Conservation (phyloP, 164 flowering plant genomes). For the Tetrastigma voinierianum region DNA sequence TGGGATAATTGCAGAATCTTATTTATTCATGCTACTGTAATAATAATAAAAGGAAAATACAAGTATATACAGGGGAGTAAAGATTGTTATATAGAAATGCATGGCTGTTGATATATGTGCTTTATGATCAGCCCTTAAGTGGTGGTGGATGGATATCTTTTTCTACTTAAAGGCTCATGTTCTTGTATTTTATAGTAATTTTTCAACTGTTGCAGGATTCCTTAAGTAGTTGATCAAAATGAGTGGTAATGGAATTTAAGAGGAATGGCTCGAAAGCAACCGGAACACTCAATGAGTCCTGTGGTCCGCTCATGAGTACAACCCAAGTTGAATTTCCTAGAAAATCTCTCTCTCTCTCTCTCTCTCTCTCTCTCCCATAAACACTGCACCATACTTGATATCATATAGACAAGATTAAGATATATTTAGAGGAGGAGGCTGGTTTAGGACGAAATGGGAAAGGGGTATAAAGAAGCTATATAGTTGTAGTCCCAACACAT, state of each 20-base stretch:
- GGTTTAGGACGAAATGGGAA: neutral
- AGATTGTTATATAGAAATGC: too few species aligned
- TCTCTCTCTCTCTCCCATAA: constrained; percentile 3
- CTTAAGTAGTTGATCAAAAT: neutral
- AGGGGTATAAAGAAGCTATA: neutral
- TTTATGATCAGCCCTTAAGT: neutral
- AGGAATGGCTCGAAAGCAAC: constrained; percentile 25
- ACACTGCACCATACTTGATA: neutral
- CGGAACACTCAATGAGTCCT: constrained; percentile 30
- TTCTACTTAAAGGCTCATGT: constrained; percentile 1
- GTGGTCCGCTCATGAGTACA: constrained; percentile 34
- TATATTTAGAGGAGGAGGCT: neutral
- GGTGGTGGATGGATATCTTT: constrained; percentile 2
- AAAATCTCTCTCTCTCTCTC: constrained; percentile 14
- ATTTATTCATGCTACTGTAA: too few species aligned
- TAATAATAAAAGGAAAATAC: too few species aligned
- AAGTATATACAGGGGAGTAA: too few species aligned
- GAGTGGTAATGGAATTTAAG: constrained; percentile 12
- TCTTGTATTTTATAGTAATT: neutral
- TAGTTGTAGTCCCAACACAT: too few species aligned
- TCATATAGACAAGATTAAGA: neutral
- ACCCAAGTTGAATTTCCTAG: constrained; percentile 31
- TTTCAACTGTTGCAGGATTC: neutral
- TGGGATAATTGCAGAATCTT: too few species aligned
- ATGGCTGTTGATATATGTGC: too few species aligned